These are phyloP conservation scores for Alternaria dauci DNA, from an alignment of 2,329 filamentous ascomycete species.

Conservation along the genomic window DNA sequence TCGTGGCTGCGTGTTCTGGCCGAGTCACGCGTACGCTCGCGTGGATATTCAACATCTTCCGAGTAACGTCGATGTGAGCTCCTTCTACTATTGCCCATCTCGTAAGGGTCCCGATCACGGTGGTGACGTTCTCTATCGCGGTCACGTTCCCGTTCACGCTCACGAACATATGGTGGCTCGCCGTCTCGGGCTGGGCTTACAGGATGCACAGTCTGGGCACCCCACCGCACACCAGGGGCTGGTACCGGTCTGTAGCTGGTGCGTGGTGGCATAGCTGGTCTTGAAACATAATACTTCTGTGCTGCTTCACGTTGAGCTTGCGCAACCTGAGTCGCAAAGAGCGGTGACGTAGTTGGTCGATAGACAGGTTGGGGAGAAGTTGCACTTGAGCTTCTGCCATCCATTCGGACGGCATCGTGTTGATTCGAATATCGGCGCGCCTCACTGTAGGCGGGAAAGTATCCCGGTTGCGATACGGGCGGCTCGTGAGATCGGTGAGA, in stretches of 20 bases:
- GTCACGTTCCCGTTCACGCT: constrained; percentile 29
- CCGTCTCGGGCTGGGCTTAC: constrained; percentile 33
- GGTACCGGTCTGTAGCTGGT: constrained; percentile 36
- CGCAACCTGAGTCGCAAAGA: constrained; percentile 59
- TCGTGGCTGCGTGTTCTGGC: constrained; percentile 41
- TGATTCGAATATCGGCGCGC: constrained; percentile 40
- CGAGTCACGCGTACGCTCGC: constrained; percentile 30
- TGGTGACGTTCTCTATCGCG: constrained; percentile 25
- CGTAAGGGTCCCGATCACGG: constrained; percentile 20
- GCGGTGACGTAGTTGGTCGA: constrained; percentile 55
- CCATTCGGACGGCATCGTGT: constrained; percentile 22
- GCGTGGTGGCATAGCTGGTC: constrained; percentile 38
- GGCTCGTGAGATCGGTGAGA: constrained; percentile 55
- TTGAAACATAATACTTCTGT: constrained; percentile 41
- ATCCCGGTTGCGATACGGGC: constrained; percentile 49
- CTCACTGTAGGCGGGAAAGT: constrained; percentile 49
- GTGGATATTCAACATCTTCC: constrained; percentile 37
- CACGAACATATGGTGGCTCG: constrained; percentile 29
- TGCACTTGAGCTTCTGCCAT: constrained; percentile 27
- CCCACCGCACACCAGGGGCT: constrained; percentile 35
- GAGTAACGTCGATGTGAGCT: constrained; percentile 34
- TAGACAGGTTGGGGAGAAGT: constrained; percentile 47
- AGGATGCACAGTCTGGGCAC: constrained; percentile 20
- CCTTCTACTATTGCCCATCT: constrained; percentile 19
- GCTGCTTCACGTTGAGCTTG: constrained; percentile 42